These are phyloP conservation scores for Penicillium odoratum DNA, from an alignment of 495 filamentous ascomycete genomes.

Conservation along the genomic window DNA sequence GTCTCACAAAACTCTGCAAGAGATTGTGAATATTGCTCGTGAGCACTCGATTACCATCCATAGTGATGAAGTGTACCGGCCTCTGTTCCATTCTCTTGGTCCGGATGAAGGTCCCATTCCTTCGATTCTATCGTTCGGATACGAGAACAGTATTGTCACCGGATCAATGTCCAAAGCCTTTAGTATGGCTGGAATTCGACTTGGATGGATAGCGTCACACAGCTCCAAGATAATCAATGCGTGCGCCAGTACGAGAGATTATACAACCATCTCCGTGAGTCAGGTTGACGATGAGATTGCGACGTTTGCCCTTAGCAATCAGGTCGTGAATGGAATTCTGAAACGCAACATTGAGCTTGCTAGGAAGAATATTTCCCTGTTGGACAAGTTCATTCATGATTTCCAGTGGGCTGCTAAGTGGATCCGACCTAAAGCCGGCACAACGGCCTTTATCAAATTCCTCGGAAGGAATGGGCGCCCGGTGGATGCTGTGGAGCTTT, in stretches of 20 bases:
- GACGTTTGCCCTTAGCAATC: constrained; percentile 61
- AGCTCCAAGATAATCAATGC: constrained; percentile 60
- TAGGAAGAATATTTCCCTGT: constrained; percentile 61
- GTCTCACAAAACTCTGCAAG: constrained; percentile 53
- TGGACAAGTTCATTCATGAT: constrained; percentile 62
- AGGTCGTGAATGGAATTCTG: constrained; percentile 63
- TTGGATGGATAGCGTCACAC: constrained; percentile 79
- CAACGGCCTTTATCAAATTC: constrained; percentile 79
- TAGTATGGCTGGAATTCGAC: constrained; percentile 75
- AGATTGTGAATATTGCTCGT: constrained; percentile 64
- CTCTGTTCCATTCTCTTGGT: constrained; percentile 73
- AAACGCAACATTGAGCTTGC: constrained; percentile 68
- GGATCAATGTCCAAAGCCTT: constrained; percentile 87
- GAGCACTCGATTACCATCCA: constrained; percentile 63
- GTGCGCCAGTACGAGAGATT: constrained; percentile 67
- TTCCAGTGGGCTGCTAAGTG: constrained; percentile 60
- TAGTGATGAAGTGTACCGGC: constrained; percentile 84
- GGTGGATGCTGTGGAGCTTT: constrained; percentile 71
- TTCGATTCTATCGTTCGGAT: constrained; percentile 67
- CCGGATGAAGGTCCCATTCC: constrained; percentile 52
- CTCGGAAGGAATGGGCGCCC: constrained; percentile 49
- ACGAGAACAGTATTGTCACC: constrained; percentile 68
- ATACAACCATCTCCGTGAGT: constrained; percentile 83
- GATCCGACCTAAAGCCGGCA: constrained; percentile 76
- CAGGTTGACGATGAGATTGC: constrained; percentile 80